Evolutionary conservation across 2,329 filamentous ascomycete species (phyloP).

Genomic region (Ophiocordyceps australis): DNA sequence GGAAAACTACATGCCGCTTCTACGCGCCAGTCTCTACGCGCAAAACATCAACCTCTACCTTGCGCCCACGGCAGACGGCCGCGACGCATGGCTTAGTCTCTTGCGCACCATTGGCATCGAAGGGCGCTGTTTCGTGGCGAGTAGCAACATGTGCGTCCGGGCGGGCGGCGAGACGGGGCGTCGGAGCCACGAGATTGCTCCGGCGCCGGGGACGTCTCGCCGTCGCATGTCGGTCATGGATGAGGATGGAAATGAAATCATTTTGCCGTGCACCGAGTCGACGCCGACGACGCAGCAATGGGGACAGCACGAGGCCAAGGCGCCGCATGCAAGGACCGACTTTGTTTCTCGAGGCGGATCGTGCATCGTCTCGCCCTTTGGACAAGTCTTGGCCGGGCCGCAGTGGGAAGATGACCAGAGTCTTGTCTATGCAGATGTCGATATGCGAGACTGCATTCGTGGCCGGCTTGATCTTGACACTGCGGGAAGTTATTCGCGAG

Average conservation of each 20-base stretch:
- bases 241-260: conserved; percentile 37
- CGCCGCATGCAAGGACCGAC: not conserved
- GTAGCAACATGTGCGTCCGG: conserved; percentile 61
- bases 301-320: not conserved
- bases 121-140: conserved; percentile 71
- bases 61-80: conserved; percentile 71
- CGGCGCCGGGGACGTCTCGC: not conserved
- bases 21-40: conserved; percentile 67
- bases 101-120: conserved; percentile 71
- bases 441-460: conserved; percentile 74
- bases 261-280: conserved; percentile 14
- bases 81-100: conserved; percentile 68
- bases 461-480: conserved; percentile 72
- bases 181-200: not conserved
- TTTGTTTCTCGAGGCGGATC: conserved; percentile 55
- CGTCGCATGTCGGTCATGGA: conserved; percentile 24
- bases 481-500: conserved; percentile 68
- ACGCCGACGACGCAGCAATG: conserved; percentile 7
- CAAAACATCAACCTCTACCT: conserved; percentile 89
- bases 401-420: conserved; percentile 64
- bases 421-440: conserved; percentile 54
- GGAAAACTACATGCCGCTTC: conserved; percentile 91
- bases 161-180: conserved; percentile 1
- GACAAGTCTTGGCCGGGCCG: conserved; percentile 63
- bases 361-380: conserved; percentile 61